Base-by-base conservation (phyloP, 345 rosid species). In the Aegle marmelos region DNA sequence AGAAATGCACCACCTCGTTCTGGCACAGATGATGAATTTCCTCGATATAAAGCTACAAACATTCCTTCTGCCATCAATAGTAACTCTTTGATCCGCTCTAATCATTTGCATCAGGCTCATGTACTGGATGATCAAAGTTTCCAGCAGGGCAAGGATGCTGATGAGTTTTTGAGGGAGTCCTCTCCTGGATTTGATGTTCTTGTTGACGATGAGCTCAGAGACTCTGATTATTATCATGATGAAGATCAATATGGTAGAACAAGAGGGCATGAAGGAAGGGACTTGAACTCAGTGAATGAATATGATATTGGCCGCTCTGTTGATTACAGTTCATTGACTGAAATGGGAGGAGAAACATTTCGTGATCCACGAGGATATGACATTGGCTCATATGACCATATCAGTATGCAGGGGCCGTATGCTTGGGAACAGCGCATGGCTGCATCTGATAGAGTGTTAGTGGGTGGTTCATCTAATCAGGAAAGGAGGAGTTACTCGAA, bases 101-200 rank as follows among this genome's bases (percentile, higher is more conserved):
- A 84, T 73, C 88, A 71, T 70, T 73, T 83, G 79, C 87, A 84
- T 85, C 88, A 83, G 77, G 73, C 78, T 64, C 79, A 84, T 84
- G 87, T 78, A n/a, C 79, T 80, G 21, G 91, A 91, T 70, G 93
- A 88, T 78, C 89, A 75, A 65, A 81, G 57, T 76, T 84, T 86
- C 76, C 91, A 86, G 76, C 85, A 83, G 70, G 91, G 84, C 34
- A 92, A 87, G 90, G 97, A 93, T 24, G 45, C 83, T 28, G 94
- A 92, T 70, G 98, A 95, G 28, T 77, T 80, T 64, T 69, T 90
- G 73, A 89, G 91, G 87, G 98, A 95, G 79, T 93, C 98, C 9
- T 92, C 98, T 81, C 99, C 99, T 79, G 99, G 94, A 59, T 90
- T 92, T 86, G 98, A 95, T 88, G 99, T 95, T 81, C 97, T 95